Percentiles rank a stretch among this genome's conserved stretches.
phyloP scores from a whole-genome alignment of 257 asterid genomes.

The Rehmannia glutinosa region DNA sequence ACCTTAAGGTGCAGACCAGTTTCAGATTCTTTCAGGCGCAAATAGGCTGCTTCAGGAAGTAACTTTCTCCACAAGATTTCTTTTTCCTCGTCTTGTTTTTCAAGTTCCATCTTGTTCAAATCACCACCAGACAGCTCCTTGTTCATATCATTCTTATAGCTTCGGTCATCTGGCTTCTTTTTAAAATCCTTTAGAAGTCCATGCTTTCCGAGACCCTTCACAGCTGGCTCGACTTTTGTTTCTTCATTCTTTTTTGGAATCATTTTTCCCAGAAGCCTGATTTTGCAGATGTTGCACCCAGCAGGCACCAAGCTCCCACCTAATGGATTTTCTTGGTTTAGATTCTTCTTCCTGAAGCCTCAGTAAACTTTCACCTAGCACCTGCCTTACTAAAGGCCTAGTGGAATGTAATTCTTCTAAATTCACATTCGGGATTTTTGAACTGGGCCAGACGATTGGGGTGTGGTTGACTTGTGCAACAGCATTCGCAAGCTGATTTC shows the following conservation, averaged over 20 bases:
- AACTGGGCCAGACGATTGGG: conserved; percentile 48
- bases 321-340: conserved; percentile 40
- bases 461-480: conserved; percentile 56
- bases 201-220: conserved; percentile 79
- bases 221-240: conserved; percentile 56
- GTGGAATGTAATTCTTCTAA: conserved; percentile 39
- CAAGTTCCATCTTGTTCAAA: conserved; percentile 37
- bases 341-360: conserved; percentile 45
- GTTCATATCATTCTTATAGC: conserved; percentile 34
- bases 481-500: conserved; percentile 67
- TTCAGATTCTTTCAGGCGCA: conserved; percentile 74
- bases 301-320: conserved; percentile 90
- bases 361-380: conserved; percentile 52
- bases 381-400: conserved; percentile 53
- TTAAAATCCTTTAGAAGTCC: conserved; percentile 71
- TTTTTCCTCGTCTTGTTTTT: conserved; percentile 52
- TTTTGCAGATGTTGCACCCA: conserved; percentile 86
- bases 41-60: conserved; percentile 60
- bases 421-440: conserved; percentile 49
- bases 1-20: conserved; percentile 87
- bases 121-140: conserved; percentile 41
- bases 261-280: conserved; percentile 51
- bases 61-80: conserved; percentile 54
- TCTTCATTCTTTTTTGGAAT: conserved; percentile 48
- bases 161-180: conserved; percentile 55